phyloP scores from a whole-genome alignment of 495 filamentous ascomycete species.

The Podospora pseudocomata region DNA sequence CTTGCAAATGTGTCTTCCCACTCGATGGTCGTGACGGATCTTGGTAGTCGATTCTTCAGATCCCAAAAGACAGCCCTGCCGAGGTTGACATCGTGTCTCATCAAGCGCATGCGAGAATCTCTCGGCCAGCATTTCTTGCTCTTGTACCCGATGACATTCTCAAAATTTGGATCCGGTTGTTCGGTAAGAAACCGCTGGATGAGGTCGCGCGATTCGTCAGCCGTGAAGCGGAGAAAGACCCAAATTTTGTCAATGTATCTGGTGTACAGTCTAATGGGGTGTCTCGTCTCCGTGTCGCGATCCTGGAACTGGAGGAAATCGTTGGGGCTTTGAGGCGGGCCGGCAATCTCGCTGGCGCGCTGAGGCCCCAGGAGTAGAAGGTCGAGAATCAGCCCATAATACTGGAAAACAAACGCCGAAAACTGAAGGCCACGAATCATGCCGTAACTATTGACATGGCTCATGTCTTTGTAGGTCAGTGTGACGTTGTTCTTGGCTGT shows the following conservation, averaged over 20 bases:
- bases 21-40: conserved; percentile 94
- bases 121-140: conserved; percentile 99
- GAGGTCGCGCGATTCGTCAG: conserved; percentile 91
- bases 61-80: conserved; percentile 99
- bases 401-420: conserved; percentile 98
- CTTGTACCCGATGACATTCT: conserved; percentile 97
- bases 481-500: conserved; percentile 99
- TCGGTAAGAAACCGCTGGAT: conserved; percentile 98
- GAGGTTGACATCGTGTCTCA: conserved; percentile 99
- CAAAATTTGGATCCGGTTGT: conserved; percentile 98
- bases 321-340: conserved; percentile 92
- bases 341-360: conserved; percentile 94
- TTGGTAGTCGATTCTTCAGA: conserved; percentile 90
- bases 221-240: conserved; percentile 92
- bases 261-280: conserved; percentile 95
- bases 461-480: conserved; percentile 99
- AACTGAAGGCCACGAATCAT: conserved; percentile 98
- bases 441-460: conserved; percentile 97
- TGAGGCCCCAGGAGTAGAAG: conserved; percentile 88
- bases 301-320: conserved; percentile 98
- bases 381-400: conserved; percentile 95
- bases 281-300: conserved; percentile 80
- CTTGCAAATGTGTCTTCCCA: conserved; percentile 99
- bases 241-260: conserved; percentile 98
- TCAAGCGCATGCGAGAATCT: conserved; percentile 94